phyloP scores from a whole-genome alignment of 139 green algal species.

The Chlorella sp. region DNA sequence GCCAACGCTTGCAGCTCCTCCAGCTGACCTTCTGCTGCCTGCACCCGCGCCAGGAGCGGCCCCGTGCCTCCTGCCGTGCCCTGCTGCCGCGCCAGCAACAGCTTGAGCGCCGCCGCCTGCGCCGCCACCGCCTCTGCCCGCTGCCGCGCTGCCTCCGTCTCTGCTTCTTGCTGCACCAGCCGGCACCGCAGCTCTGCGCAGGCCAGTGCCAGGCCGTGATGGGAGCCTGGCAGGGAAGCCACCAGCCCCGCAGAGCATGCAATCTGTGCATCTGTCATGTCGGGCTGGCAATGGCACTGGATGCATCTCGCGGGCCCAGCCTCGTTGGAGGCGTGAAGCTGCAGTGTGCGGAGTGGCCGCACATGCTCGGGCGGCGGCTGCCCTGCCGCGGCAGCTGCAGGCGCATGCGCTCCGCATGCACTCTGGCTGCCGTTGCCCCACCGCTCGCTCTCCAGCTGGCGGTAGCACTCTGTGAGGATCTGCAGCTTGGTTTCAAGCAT shows the following conservation, averaged over 20 bases:
- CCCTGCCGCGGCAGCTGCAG: neutral
- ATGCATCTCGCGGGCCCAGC: neutral
- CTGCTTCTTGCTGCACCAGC: neutral
- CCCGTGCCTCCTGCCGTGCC: neutral
- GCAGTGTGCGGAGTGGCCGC: neutral
- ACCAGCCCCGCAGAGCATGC: neutral
- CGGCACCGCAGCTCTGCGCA: constrained; percentile 16
- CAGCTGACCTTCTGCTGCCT: constrained; percentile 1
- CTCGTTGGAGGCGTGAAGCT: neutral
- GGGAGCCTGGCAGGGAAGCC: neutral
- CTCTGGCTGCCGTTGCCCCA: too few relatives aligned
- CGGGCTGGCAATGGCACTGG: neutral
- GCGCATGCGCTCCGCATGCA: too few relatives aligned
- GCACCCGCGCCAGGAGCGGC: neutral
- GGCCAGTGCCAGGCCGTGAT: constrained; percentile 1
- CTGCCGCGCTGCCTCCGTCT: neutral
- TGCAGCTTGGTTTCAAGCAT: constrained; percentile 8
- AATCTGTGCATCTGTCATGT: neutral
- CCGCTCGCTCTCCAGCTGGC: neutral
- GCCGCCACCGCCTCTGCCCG: neutral
- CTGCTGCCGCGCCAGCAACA: constrained; percentile 7
- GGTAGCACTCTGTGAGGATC: constrained; percentile 10
- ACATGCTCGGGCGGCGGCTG: neutral
- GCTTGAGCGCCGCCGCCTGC: constrained; percentile 10
- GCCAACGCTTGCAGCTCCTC: neutral